A percentile compares a stretch with the other conserved stretches of the same genome.
phyloP scores from a whole-genome alignment of 2,329 filamentous ascomycete genomes.

The Hypoxylon sp. region DNA sequence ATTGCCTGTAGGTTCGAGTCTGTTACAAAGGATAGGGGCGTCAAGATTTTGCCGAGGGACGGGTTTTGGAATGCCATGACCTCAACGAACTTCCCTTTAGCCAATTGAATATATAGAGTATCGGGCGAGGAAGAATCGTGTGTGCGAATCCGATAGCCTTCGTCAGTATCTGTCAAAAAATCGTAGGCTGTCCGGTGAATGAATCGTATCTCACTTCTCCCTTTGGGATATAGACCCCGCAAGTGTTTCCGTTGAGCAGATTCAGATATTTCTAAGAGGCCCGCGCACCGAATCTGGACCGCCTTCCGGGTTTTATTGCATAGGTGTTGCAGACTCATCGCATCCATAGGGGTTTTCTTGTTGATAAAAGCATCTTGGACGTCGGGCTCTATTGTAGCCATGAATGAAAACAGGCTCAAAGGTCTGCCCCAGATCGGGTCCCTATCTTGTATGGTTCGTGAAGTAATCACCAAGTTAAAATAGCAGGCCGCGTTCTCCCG shows the following conservation, averaged over 20 bases:
- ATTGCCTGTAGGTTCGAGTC: neutral
- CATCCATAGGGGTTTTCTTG: neutral
- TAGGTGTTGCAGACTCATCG: neutral
- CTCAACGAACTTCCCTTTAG: neutral
- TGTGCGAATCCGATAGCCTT: slow-evolving; percentile 9
- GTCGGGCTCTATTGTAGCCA: neutral
- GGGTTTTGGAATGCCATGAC: neutral
- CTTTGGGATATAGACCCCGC: too few species aligned
- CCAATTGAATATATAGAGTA: neutral
- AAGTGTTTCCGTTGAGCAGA: too few species aligned
- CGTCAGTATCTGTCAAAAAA: slow-evolving; percentile 17
- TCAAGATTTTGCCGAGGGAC: too few species aligned
- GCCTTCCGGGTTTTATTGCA: neutral
- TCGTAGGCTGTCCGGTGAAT: slow-evolving; percentile 27
- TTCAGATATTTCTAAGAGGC: slow-evolving; percentile 28
- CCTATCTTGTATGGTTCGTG: neutral
- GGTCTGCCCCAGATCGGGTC: too few species aligned
- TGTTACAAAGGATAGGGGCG: neutral
- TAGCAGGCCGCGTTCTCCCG: slow-evolving; percentile 1
- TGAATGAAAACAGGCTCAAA: neutral
- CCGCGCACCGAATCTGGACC: slow-evolving; percentile 7
- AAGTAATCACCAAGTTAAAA: slow-evolving; percentile 18
- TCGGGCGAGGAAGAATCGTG: neutral
- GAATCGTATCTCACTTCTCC: neutral
- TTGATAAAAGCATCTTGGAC: slow-evolving; percentile 4